Conservation (phyloP, 495 filamentous ascomycete species). For the Penicillium salamii region DNA sequence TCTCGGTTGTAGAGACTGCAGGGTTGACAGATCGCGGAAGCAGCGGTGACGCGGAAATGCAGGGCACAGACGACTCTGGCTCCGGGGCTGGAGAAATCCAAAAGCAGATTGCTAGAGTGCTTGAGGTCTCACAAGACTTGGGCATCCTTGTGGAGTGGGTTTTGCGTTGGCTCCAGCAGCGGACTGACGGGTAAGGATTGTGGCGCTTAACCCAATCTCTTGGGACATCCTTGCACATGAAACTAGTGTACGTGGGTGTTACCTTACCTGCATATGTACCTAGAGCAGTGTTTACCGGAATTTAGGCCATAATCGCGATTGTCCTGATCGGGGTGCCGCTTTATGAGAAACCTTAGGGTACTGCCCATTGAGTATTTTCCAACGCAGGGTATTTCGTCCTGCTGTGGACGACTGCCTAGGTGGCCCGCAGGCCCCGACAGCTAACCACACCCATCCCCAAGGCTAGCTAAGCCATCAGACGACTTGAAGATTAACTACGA, state of each 20-base stretch:
- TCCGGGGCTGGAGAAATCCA: slow-evolving; percentile 33
- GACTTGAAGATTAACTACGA: no score
- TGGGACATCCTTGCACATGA: background rate
- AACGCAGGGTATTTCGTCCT: no score
- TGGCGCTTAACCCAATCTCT: background rate
- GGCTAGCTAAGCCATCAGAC: no score
- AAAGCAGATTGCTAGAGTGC: slow-evolving; percentile 35
- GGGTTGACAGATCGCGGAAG: slow-evolving; percentile 26
- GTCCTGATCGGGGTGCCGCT: no score
- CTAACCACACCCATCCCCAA: no score
- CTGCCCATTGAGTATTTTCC: no score
- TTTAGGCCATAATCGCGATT: no score
- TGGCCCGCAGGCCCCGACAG: no score
- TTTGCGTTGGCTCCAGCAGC: slow-evolving; percentile 32
- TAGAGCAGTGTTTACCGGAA: no score
- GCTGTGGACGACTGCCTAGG: no score
- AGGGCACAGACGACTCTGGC: slow-evolving; percentile 20
- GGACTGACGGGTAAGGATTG: slow-evolving; percentile 19
- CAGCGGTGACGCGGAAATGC: slow-evolving; percentile 20
- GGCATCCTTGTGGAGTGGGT: slow-evolving; percentile 60
- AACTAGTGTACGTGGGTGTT: background rate
- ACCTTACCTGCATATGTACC: no score
- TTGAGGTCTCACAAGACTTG: slow-evolving; percentile 52
- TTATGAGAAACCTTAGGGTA: no score
- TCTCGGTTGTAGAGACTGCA: slow-evolving; percentile 43